Conservation (phyloP, 148 eudicot species). For the Chenopodium album region DNA sequence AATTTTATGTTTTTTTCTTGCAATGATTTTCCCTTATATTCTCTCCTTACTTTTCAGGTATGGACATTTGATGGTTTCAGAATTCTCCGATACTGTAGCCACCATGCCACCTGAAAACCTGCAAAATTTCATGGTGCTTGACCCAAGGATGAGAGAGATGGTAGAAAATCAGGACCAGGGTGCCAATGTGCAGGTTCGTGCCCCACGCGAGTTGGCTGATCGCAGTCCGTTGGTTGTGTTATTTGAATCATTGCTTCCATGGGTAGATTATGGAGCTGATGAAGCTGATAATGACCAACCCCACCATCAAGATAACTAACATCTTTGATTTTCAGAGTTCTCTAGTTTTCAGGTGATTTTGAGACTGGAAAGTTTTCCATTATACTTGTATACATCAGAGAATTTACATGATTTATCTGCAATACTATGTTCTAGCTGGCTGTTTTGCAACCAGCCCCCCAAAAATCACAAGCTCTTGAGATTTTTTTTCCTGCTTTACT, state of each 20-base stretch:
- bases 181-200: constrained; percentile 42
- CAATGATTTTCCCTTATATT: background rate
- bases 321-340: constrained; percentile 18
- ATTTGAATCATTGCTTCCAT: constrained; percentile 81
- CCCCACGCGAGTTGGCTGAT: constrained; percentile 65
- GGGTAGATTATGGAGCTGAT: constrained; percentile 58
- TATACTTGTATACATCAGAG: constrained; percentile 10
- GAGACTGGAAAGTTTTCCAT: constrained; percentile 1
- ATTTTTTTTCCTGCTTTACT: background rate
- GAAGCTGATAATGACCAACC: constrained; percentile 39
- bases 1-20: background rate
- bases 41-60: constrained; percentile 53
- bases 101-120: constrained; percentile 89
- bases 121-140: constrained; percentile 76
- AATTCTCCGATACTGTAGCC: constrained; percentile 82
- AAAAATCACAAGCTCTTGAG: background rate
- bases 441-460: background rate
- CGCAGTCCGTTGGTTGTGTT: constrained; percentile 74
- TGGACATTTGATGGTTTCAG: constrained; percentile 66
- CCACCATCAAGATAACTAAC: constrained; percentile 32
- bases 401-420: background rate
- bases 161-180: constrained; percentile 47
- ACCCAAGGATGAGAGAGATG: constrained; percentile 55
- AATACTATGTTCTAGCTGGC: background rate
- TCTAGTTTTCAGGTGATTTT: constrained; percentile 5